These are phyloP conservation scores for Chlamydomonas sphaeroides DNA, from an alignment of 139 green algal genomes.

Conservation along the genomic window DNA sequence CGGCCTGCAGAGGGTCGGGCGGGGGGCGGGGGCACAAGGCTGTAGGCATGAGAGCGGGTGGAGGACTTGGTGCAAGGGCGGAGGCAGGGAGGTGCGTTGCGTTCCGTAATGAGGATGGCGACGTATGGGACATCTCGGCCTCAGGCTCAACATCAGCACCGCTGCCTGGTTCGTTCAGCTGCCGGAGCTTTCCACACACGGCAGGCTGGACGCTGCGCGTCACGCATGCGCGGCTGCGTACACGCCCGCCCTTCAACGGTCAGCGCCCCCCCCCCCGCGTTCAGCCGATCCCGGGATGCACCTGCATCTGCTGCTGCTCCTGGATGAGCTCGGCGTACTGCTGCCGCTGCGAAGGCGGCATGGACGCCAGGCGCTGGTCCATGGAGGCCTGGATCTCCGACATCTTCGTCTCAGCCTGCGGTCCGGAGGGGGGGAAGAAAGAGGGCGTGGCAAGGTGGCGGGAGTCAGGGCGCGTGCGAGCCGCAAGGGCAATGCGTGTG, in stretches of 20 bases:
- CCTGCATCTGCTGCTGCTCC: slow-evolving; percentile 53
- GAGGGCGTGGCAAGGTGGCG: background rate
- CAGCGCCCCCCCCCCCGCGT: too few species aligned
- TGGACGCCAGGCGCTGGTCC: slow-evolving; percentile 61
- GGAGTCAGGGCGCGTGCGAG: background rate
- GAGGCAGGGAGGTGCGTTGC: background rate
- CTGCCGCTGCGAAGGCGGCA: slow-evolving; percentile 63
- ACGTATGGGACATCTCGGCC: too few species aligned
- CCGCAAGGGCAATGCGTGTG: background rate
- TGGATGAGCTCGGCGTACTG: slow-evolving; percentile 56
- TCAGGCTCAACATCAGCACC: too few species aligned
- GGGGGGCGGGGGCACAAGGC: too few species aligned
- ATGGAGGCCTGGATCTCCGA: slow-evolving; percentile 51
- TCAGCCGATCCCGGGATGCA: background rate
- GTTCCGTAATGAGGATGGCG: too few species aligned
- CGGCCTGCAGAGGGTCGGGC: slow-evolving; percentile 34
- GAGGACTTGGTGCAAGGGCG: background rate
- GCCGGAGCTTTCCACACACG: too few species aligned
- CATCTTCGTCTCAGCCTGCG: slow-evolving; percentile 44
- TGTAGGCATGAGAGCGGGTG: background rate
- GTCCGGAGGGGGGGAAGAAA: background rate
- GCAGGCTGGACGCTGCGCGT: too few species aligned
- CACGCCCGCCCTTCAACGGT: too few species aligned
- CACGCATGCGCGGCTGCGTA: too few species aligned
- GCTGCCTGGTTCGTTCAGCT: too few species aligned